Conservation (phyloP, 805 yeast species). For the Sugiyamaella marilandica region DNA sequence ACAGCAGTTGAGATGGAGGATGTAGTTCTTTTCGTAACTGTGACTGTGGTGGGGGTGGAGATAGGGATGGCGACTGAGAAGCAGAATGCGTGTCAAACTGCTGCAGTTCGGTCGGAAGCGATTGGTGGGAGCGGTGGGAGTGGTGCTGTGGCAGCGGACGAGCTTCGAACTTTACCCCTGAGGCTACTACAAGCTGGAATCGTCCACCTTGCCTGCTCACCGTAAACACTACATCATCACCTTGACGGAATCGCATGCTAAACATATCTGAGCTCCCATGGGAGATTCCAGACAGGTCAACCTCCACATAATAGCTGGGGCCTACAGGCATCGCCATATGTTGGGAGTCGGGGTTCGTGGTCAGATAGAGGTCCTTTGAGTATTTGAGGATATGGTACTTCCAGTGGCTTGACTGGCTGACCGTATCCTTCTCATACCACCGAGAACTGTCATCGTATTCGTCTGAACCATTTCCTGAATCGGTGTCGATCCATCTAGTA, state of each 20-base stretch:
- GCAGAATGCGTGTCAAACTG: not conserved
- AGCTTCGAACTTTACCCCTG: too few species aligned
- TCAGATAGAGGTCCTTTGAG: slow-evolving; percentile 52
- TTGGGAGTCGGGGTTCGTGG: slow-evolving; percentile 61
- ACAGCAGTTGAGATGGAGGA: not conserved
- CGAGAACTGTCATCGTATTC: not conserved
- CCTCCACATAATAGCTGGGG: slow-evolving; percentile 53
- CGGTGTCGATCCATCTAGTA: too few species aligned
- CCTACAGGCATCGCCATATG: slow-evolving; percentile 57
- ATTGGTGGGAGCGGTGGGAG: too few species aligned
- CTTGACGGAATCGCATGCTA: slow-evolving; percentile 9
- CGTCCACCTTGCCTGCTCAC: not conserved
- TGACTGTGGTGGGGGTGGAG: not conserved
- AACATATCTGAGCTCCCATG: slow-evolving; percentile 3
- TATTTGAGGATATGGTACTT: slow-evolving; percentile 58
- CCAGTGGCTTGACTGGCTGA: slow-evolving; percentile 37
- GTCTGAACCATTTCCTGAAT: not conserved
- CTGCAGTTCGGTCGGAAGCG: not conserved
- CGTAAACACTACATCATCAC: slow-evolving; percentile 5
- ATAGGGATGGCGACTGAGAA: not conserved
- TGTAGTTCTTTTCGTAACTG: not conserved
- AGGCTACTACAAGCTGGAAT: too few species aligned
- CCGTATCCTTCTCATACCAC: not conserved
- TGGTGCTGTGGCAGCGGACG: too few species aligned
- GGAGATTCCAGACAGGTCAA: not conserved